Conservation (phyloP, 2,329 filamentous ascomycete species). For the Teratosphaeria gauchensis region DNA sequence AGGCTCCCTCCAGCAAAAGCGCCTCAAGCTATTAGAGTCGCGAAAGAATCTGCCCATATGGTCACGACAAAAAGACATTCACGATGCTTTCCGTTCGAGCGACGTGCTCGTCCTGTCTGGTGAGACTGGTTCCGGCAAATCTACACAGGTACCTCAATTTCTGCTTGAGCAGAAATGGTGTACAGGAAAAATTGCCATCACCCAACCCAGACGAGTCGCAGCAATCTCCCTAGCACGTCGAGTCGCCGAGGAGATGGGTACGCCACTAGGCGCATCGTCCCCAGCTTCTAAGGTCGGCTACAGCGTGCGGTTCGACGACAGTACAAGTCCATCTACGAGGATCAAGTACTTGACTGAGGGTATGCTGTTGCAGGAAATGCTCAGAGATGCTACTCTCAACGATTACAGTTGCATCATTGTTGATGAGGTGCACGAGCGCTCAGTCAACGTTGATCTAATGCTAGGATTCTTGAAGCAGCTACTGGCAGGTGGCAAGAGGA, state of each 20-base stretch:
- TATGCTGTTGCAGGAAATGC: constrained; percentile 87
- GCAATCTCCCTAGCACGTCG: constrained; percentile 83
- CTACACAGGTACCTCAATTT: constrained; percentile 92
- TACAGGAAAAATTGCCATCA: constrained; percentile 77
- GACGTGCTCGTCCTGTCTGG: constrained; percentile 79
- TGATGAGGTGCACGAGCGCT: constrained; percentile 94
- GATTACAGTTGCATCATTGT: constrained; percentile 87
- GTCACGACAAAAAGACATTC: constrained; percentile 61
- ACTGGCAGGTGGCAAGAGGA: constrained; percentile 44
- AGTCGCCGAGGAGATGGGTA: constrained; percentile 75
- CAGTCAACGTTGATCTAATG: constrained; percentile 85
- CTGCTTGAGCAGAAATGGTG: constrained; percentile 75
- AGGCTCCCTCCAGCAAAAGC: constrained; percentile 11
- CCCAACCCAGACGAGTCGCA: constrained; percentile 85
- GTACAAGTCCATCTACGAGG: constrained; percentile 66
- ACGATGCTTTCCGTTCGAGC: constrained; percentile 46
- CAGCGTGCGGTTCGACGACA: constrained; percentile 87
- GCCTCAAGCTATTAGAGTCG: constrained; percentile 15
- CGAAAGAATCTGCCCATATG: constrained; percentile 74
- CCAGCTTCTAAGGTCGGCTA: constrained; percentile 69
- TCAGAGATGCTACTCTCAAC: constrained; percentile 70
- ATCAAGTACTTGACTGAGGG: constrained; percentile 96
- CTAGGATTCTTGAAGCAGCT: constrained; percentile 72
- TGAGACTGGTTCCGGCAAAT: constrained; percentile 94
- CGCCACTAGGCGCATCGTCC: constrained; percentile 48